Percentiles rank a stretch among this genome's conserved stretches.
These are phyloP conservation scores for Alternaria arborescens DNA, from an alignment of 2,329 filamentous ascomycete genomes.

Conservation along the genomic window DNA sequence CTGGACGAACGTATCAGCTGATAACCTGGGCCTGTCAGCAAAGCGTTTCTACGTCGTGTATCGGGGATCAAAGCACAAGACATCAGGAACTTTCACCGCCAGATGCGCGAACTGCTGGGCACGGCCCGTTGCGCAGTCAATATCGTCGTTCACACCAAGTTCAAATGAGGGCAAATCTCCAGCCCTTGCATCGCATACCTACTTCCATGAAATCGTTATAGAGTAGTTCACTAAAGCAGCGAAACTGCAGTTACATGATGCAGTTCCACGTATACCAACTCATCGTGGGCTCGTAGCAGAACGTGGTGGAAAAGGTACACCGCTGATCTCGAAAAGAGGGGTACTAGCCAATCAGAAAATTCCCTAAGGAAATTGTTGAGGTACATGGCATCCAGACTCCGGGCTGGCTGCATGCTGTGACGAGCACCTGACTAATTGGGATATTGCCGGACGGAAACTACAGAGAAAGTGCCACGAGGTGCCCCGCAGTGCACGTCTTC, in stretches of 20 bases:
- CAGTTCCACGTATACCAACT: constrained; percentile 36
- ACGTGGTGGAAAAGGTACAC: constrained; percentile 37
- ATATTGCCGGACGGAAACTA: constrained; percentile 24
- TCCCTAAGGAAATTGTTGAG: constrained; percentile 37
- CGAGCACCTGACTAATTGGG: constrained; percentile 44
- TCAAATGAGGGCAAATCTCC: neutral
- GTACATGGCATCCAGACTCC: constrained; percentile 36
- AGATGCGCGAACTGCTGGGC: constrained; percentile 20
- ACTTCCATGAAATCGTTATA: constrained; percentile 6
- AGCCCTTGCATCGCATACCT: constrained; percentile 12
- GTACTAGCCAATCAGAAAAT: constrained; percentile 38
- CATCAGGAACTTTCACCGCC: constrained; percentile 33
- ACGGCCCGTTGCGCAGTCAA: constrained; percentile 18
- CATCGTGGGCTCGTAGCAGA: constrained; percentile 35
- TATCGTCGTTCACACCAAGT: constrained; percentile 11
- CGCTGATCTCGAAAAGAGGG: constrained; percentile 39
- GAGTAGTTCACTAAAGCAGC: constrained; percentile 2
- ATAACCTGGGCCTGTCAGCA: constrained; percentile 6
- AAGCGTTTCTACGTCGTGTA: neutral
- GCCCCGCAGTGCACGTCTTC: constrained; percentile 20
- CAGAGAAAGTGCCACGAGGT: constrained; percentile 25
- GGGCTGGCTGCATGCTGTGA: constrained; percentile 34
- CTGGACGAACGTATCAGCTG: constrained; percentile 73
- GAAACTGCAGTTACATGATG: constrained; percentile 11
- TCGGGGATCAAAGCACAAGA: constrained; percentile 23